Evolutionary conservation across 2,329 filamentous ascomycete species (phyloP).

Genomic region (Claviceps maximensis): DNA sequence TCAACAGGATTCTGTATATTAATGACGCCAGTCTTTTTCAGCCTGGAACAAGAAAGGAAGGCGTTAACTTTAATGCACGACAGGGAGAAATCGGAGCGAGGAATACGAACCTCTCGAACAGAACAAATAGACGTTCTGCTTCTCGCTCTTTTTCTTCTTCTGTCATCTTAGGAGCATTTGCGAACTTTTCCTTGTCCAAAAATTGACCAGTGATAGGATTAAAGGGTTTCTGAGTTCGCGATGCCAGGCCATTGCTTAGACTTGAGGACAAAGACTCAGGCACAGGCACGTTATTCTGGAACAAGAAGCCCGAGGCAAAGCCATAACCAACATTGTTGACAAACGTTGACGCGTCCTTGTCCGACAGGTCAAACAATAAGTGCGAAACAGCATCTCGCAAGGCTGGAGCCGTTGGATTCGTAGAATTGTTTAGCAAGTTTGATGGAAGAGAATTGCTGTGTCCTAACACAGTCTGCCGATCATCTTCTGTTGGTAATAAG

Average conservation of each 20-base stretch:
- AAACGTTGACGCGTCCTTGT: constrained; percentile 64
- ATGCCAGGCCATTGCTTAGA: constrained; percentile 16
- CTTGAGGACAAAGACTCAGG: constrained; percentile 50
- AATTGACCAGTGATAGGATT: constrained; percentile 86
- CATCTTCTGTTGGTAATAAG: constrained; percentile 64
- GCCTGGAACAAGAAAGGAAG: constrained; percentile 17
- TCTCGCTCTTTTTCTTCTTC: constrained; percentile 85
- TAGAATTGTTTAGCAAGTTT: constrained; percentile 63
- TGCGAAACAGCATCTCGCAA: constrained; percentile 63
- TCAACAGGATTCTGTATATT: constrained; percentile 69
- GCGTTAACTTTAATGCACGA: background rate
- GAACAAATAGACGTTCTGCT: constrained; percentile 75
- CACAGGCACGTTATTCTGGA: constrained; percentile 69
- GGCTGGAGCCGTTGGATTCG: constrained; percentile 56
- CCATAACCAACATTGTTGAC: constrained; percentile 91
- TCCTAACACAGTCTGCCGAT: constrained; percentile 67
- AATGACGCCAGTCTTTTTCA: constrained; percentile 64
- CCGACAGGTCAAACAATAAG: constrained; percentile 78
- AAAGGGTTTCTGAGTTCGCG: constrained; percentile 30
- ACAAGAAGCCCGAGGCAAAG: constrained; percentile 79
- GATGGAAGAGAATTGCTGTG: constrained; percentile 61
- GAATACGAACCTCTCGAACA: constrained; percentile 63
- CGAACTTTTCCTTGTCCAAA: constrained; percentile 49
- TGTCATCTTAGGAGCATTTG: constrained; percentile 61
- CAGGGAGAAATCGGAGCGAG: constrained; percentile 8